Percentiles rank a stretch among this genome's conserved stretches.
Evolutionary conservation across 371 early-diverging fungal genomes (phyloP).

Genomic region (Actinomortierella ambigua): DNA sequence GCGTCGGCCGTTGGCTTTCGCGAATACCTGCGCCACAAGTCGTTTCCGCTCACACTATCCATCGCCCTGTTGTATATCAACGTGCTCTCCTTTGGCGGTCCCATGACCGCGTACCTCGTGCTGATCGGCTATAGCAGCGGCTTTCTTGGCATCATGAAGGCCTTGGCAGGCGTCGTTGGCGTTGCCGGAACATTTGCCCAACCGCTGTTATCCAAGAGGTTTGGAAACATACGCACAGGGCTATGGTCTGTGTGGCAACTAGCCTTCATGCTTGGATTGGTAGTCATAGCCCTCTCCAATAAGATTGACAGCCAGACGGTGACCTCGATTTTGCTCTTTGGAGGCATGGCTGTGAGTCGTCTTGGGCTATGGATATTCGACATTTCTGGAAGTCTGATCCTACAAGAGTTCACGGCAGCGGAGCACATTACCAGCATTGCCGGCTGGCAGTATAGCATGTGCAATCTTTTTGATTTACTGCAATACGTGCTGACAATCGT

Average conservation of each 20-base stretch:
- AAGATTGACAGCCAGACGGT: background rate
- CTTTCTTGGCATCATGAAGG: conserved; percentile 27
- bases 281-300: conserved; percentile 9
- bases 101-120: conserved; percentile 25
- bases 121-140: conserved; percentile 27
- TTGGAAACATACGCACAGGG: conserved; percentile 24
- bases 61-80: conserved; percentile 29
- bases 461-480: conserved; percentile 25
- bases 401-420: conserved; percentile 20
- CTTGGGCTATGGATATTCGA: conserved; percentile 33
- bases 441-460: conserved; percentile 25
- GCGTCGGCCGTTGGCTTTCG: background rate
- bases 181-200: conserved; percentile 18
- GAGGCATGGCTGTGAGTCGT: conserved; percentile 30
- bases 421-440: conserved; percentile 24
- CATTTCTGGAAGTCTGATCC: conserved; percentile 17
- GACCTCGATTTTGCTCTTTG: conserved; percentile 19
- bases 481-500: conserved; percentile 26
- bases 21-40: conserved; percentile 25
- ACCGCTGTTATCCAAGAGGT: conserved; percentile 14
- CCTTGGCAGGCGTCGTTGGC: conserved; percentile 15
- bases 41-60: conserved; percentile 17
- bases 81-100: conserved; percentile 33
- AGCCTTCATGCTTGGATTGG: conserved; percentile 8
- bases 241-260: conserved; percentile 37